Evolutionary conservation across 2,329 filamentous ascomycete species (phyloP).

Genomic region (Fusarium sp.): DNA sequence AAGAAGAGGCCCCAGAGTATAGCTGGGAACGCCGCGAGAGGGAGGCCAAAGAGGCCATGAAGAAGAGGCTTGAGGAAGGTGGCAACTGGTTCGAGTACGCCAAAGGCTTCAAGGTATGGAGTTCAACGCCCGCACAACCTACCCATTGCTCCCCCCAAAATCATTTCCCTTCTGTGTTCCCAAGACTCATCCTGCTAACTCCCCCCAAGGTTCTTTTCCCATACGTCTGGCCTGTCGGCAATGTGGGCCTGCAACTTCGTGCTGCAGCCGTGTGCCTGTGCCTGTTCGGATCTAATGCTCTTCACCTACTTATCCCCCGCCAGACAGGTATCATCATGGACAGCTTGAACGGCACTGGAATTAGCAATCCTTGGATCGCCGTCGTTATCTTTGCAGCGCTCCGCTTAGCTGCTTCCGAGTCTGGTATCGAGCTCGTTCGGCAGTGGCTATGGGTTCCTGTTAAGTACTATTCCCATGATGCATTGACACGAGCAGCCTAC

Average conservation of each 20-base stretch:
- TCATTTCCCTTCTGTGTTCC: background rate
- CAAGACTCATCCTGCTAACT: background rate
- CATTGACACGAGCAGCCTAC: constrained; percentile 65
- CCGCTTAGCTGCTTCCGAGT: constrained; percentile 64
- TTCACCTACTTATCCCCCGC: constrained; percentile 83
- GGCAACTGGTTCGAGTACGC: constrained; percentile 83
- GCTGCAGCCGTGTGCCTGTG: constrained; percentile 74
- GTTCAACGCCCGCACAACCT: background rate
- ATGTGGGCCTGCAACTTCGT: constrained; percentile 73
- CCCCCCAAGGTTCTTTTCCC: constrained; percentile 75
- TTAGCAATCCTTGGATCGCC: constrained; percentile 63
- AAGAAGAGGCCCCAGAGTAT: constrained; percentile 60
- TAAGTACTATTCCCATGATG: constrained; percentile 66
- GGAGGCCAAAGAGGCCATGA: constrained; percentile 67
- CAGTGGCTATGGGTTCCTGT: constrained; percentile 69
- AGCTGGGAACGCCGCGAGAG: constrained; percentile 65
- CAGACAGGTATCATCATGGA: constrained; percentile 85
- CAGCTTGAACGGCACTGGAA: constrained; percentile 64
- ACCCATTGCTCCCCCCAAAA: background rate
- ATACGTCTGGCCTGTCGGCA: constrained; percentile 80
- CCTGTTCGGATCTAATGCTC: constrained; percentile 74
- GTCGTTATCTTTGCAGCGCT: constrained; percentile 63
- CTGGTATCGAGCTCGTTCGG: constrained; percentile 64
- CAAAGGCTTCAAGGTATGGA: constrained; percentile 72
- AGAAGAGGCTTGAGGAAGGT: constrained; percentile 76